Percentiles rank a stretch among this genome's conserved stretches.
phyloP scores from a whole-genome alignment of 2,329 filamentous ascomycete genomes.

The Epichloe amarillans region DNA sequence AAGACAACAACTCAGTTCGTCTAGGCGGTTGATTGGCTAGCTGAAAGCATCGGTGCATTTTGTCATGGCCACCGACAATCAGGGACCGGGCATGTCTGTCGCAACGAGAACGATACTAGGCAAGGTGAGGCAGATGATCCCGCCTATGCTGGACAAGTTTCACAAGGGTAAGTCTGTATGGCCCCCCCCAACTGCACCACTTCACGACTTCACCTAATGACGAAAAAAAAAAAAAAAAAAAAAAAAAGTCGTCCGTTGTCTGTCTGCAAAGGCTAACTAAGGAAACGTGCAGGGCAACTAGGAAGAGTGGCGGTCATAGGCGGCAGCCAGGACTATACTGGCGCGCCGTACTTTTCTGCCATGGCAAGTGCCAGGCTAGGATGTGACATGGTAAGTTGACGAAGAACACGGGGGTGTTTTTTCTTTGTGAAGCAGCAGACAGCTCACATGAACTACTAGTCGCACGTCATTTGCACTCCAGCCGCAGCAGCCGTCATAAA shows the following conservation, averaged over 20 bases:
- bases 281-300: slow-evolving; percentile 58
- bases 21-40: too few relatives aligned
- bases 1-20: too few relatives aligned
- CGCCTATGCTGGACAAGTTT: slow-evolving; percentile 88
- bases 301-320: slow-evolving; percentile 89
- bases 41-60: not conserved
- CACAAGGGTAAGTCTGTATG: slow-evolving; percentile 62
- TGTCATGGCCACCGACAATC: slow-evolving; percentile 13
- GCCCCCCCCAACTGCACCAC: too few relatives aligned
- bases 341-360: slow-evolving; percentile 93
- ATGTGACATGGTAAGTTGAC: slow-evolving; percentile 62
- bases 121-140: slow-evolving; percentile 80
- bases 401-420: not conserved
- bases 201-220: too few relatives aligned
- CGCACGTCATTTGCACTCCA: slow-evolving; percentile 90
- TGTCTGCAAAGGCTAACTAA: not conserved
- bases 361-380: slow-evolving; percentile 89
- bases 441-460: slow-evolving; percentile 31
- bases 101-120: slow-evolving; percentile 61
- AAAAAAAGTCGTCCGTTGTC: not conserved
- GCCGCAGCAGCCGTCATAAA: slow-evolving; percentile 83
- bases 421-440: not conserved
- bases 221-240: too few relatives aligned
- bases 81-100: slow-evolving; percentile 42
- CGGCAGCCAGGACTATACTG: slow-evolving; percentile 91